Percentiles rank a stretch among this genome's conserved stretches.
Evolutionary conservation across 1,284 basidiomycete species (phyloP).

Genomic region (Polyporus tsugae): DNA sequence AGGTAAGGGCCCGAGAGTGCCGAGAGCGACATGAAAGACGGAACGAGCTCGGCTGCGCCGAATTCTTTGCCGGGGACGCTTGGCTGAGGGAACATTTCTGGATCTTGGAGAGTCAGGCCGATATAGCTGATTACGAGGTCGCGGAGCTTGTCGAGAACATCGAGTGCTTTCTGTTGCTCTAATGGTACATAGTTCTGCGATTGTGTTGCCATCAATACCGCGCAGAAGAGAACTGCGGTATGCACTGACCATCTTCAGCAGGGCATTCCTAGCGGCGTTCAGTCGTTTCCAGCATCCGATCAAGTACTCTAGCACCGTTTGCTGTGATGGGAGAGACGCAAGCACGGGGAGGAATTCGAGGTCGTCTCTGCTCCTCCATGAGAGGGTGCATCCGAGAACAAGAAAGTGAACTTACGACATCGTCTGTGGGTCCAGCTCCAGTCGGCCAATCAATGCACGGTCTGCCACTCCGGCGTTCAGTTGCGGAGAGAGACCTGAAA

Average conservation of each 20-base stretch:
- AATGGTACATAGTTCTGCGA: slow-evolving; percentile 66
- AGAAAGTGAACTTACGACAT: slow-evolving; percentile 67
- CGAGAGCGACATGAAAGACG: slow-evolving; percentile 76
- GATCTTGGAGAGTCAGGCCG: slow-evolving; percentile 90
- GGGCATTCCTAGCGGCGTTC: slow-evolving; percentile 61
- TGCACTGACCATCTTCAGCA: slow-evolving; percentile 66
- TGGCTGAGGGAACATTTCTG: slow-evolving; percentile 94
- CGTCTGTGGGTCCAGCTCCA: slow-evolving; percentile 81
- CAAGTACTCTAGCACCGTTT: slow-evolving; percentile 93
- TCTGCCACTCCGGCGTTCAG: slow-evolving; percentile 73
- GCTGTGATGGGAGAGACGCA: slow-evolving; percentile 78
- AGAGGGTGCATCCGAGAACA: neutral
- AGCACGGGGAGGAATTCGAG: slow-evolving; percentile 81
- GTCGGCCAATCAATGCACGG: slow-evolving; percentile 85
- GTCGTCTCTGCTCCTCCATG: slow-evolving; percentile 68
- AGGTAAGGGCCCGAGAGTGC: slow-evolving; percentile 69
- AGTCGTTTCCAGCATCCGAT: slow-evolving; percentile 91
- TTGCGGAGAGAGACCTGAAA: slow-evolving; percentile 17
- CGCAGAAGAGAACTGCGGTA: neutral
- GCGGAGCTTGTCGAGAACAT: slow-evolving; percentile 75
- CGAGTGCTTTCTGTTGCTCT: slow-evolving; percentile 69
- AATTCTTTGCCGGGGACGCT: slow-evolving; percentile 72
- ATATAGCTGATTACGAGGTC: slow-evolving; percentile 90
- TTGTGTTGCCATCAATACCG: slow-evolving; percentile 5
- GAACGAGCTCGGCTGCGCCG: slow-evolving; percentile 82